These are phyloP conservation scores for Emydomyces testavorans DNA, from an alignment of 2,329 filamentous ascomycete species.

Conservation along the genomic window DNA sequence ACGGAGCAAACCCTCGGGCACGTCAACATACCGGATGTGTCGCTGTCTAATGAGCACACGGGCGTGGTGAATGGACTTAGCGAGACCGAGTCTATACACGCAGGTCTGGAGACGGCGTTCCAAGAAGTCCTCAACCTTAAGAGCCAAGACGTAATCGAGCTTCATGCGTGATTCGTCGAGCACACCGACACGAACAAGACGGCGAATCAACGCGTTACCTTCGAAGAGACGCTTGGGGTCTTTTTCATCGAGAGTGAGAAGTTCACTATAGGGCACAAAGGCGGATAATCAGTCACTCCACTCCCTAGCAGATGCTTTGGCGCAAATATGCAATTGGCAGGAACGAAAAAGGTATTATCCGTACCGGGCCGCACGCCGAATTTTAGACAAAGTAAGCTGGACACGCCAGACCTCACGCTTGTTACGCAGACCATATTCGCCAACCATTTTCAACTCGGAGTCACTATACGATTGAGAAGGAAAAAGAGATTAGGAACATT, in stretches of 20 bases:
- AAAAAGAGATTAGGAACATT: constrained; percentile 55
- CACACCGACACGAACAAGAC: constrained; percentile 98
- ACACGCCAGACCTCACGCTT: constrained; percentile 99
- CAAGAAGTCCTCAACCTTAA: constrained; percentile 99
- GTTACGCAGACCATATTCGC: constrained; percentile 99
- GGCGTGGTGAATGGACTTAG: constrained; percentile 99
- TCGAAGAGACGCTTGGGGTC: constrained; percentile 99
- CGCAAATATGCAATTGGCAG: not conserved
- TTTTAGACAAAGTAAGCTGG: constrained; percentile 98
- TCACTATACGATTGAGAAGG: constrained; percentile 59
- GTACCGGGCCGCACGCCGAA: constrained; percentile 99
- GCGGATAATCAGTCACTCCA: not conserved
- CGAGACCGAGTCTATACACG: constrained; percentile 99
- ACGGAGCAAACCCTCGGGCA: not conserved
- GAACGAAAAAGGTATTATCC: constrained; percentile 21
- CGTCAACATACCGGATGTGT: constrained; percentile 63
- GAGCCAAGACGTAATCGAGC: constrained; percentile 99
- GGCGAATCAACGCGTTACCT: constrained; percentile 99
- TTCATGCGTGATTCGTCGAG: constrained; percentile 99
- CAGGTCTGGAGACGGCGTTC: constrained; percentile 99
- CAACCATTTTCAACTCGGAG: constrained; percentile 98
- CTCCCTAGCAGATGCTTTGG: not conserved
- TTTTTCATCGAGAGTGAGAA: constrained; percentile 99
- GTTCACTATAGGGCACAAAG: constrained; percentile 57
- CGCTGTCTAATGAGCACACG: constrained; percentile 99